Evolutionary conservation across 2,329 filamentous ascomycete genomes (phyloP), one percentile per base, ranked within the genome.

Genomic region (Calonectria pseudoreteaudii): DNA sequence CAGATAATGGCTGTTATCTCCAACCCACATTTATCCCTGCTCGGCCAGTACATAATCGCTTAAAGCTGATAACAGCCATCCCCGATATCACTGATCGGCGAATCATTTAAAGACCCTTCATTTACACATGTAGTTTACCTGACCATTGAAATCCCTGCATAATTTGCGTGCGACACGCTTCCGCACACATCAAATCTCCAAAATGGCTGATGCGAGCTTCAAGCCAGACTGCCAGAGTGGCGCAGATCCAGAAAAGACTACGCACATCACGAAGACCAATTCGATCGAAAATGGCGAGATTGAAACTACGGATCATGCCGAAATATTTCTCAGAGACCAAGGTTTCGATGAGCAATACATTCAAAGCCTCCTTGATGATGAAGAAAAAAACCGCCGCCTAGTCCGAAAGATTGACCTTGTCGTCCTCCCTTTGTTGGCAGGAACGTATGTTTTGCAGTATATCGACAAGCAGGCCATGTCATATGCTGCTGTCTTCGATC

Each of bases 401-500:
- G 73, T 74, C 4, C 83, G 87, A 23, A 87, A 86, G 67, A 85
- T 91, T 44, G 89, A 90, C 72, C 79, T 86, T 52, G 78, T 87
- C 0, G 77, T 91, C 11, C 82, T 90, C 62, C 89, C 89, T 0
- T 82, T 90, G 14, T 84, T 91, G 3, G 84, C 84, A 31, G 84
- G 85, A 0, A 88, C 87, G 0, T 89, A 86, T 65, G 79, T 87
- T 3, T 80, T 90, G 20, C 89, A 90, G 76, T 90, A 88, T 75
- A 88, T 90, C 75, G 88, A 90, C 80, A 91, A 91, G 81, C 85
- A 87, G 74, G 86, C 88, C 3, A 81, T 90, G 26, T 86, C 85
- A 0, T 90, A 90, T 75, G 85, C 87, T 0, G 88, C 89, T 1
- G 88, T 90, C 0, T 90, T 90, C 73, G 89, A 90, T 67, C 82